Evolutionary conservation across 2,329 filamentous ascomycete genomes (phyloP), one percentile per base, ranked within the genome.

Genomic region (Hortaea sp.): DNA sequence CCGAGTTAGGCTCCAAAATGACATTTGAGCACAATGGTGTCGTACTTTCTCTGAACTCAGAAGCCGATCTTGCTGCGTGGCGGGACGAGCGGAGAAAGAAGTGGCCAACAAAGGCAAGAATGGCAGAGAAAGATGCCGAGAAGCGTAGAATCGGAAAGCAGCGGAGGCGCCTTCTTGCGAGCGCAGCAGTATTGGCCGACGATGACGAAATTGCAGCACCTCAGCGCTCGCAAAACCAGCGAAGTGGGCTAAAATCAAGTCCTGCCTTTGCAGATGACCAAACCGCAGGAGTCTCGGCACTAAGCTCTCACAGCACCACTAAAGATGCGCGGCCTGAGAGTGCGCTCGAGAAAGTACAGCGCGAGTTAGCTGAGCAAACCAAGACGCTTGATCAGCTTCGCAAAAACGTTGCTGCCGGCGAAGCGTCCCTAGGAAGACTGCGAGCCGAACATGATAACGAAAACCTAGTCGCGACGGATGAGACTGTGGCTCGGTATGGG

Each of bases 1-100:
- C 62, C 45, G 62, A 58, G 34, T 49, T 59, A 47, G 66, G 64
- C 56, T 43, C 48, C 3, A 56, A 59, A 13, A 51, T 64, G 20
- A 56, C 51, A 31, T 74, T 82, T 51, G 74, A 77, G 46, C 77
- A 79, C 55, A 70, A 73, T 53, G 76, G 76, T n/a, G 63, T 72
- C 56, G 70, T 75, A 39, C 62, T 75, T 3, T 73, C 69, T 0
- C 62, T 83, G 27, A 70, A 72, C 45, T 73, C 72, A 5, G 63
- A 74, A 11, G 77, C 78, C 48, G 88, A 95, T 59, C 74, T 95
- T 46, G 76, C 79, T 27, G 78, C 79, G 5, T 97, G 88, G 80
- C 79, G 94, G 52, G 80, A 80, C 42, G 88, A 95, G 64, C 80
- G 90, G 49, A 84, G 76, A 61, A 83, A 79, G 53, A 82, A 83